Conservation (phyloP, 768 basidiomycete species). For the Mycena crocata region DNA sequence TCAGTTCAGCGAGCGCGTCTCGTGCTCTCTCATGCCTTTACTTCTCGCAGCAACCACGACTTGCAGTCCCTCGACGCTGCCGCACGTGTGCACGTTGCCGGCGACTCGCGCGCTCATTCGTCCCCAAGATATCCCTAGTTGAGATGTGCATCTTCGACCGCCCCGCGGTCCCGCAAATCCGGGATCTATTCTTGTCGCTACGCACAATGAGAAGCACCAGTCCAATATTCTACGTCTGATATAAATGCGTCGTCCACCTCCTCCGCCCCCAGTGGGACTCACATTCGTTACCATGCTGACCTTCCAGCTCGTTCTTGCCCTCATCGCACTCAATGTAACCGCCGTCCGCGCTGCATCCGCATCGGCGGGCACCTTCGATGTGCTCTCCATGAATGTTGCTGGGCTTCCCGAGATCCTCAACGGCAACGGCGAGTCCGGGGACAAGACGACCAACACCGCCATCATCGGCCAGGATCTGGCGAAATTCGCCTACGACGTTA, state of each 20-base stretch:
- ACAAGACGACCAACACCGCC: constrained; percentile 25
- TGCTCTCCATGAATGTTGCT: constrained; percentile 34
- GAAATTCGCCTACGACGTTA: constrained; percentile 21
- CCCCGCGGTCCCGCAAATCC: not conserved
- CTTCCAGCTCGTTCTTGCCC: not conserved
- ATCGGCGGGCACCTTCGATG: constrained; percentile 20
- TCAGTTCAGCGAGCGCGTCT: too few relatives aligned
- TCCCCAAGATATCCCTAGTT: not conserved
- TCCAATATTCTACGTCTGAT: not conserved
- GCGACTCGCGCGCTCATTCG: constrained; percentile 1
- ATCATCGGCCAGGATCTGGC: constrained; percentile 25
- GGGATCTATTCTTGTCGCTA: not conserved
- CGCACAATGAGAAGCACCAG: not conserved
- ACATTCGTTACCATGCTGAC: not conserved
- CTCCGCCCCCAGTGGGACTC: not conserved
- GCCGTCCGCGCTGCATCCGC: constrained; percentile 16
- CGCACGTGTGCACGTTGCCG: constrained; percentile 1
- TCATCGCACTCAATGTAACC: not conserved
- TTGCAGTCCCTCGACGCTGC: too few relatives aligned
- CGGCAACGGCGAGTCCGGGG: constrained; percentile 28
- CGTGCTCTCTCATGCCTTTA: not conserved
- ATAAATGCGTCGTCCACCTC: not conserved
- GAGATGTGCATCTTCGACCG: not conserved
- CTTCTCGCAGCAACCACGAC: not conserved
- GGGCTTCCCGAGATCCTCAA: constrained; percentile 29